These are phyloP conservation scores for Pseudogymnoascus sp. DNA, from an alignment of 2,329 filamentous ascomycete species.

Conservation along the genomic window DNA sequence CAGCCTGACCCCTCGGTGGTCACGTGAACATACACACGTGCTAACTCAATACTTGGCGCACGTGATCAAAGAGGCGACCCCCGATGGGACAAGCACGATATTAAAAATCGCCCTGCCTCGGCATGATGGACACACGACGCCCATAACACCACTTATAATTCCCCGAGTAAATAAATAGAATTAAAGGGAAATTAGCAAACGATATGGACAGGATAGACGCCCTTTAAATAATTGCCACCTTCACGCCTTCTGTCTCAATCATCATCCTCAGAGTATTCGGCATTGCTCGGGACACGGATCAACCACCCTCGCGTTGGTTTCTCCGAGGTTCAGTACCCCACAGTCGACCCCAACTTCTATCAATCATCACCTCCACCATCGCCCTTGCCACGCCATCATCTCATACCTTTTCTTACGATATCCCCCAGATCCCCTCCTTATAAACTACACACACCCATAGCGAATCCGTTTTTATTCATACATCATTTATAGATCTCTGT, in stretches of 20 bases:
- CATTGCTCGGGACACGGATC: slow-evolving; percentile 7
- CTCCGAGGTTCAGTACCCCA: slow-evolving; percentile 9
- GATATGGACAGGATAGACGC: not conserved
- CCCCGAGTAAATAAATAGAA: not conserved
- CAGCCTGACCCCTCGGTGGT: not conserved
- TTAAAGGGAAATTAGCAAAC: not conserved
- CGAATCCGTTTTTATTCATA: not conserved
- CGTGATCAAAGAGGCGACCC: slow-evolving; percentile 2
- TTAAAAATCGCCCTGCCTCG: not conserved
- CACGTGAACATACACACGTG: not conserved
- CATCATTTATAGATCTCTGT: slow-evolving; percentile 3
- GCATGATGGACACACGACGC: not conserved
- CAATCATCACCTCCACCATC: not conserved
- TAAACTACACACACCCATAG: not conserved
- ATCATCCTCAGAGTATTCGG: not conserved
- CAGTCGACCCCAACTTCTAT: slow-evolving; percentile 1
- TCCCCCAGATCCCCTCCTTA: not conserved
- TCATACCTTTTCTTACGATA: not conserved
- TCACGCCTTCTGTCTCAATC: not conserved
- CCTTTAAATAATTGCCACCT: not conserved
- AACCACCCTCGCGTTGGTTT: slow-evolving; percentile 7
- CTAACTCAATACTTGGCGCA: not conserved
- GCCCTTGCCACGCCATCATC: not conserved
- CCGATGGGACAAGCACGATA: not conserved
- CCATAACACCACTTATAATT: not conserved